Percentiles rank a stretch among this genome's conserved stretches.
Evolutionary conservation across 163 green algal species (phyloP).

Genomic region (Chloromonas sp.): DNA sequence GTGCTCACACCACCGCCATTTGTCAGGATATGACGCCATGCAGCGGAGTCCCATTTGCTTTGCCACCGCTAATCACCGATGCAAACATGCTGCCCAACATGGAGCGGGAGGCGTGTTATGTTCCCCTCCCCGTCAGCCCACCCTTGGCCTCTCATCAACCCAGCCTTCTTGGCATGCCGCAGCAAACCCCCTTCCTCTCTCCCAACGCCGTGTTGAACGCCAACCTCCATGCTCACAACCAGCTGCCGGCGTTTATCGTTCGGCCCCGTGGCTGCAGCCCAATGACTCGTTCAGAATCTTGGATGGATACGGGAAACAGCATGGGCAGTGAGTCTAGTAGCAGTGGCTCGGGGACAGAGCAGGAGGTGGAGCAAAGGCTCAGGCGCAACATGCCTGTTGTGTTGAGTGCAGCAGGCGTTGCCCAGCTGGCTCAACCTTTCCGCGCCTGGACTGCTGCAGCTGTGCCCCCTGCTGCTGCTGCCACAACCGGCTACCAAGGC

Average conservation of each 20-base stretch:
- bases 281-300: not conserved
- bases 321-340: not conserved
- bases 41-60: too few species aligned
- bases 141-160: not conserved
- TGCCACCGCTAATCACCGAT: too few species aligned
- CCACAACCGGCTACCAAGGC: too few species aligned
- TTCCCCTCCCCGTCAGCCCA: not conserved
- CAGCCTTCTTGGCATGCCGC: not conserved
- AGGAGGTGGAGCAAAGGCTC: slow-evolving; percentile 2
- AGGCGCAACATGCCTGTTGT: not conserved
- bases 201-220: not conserved
- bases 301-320: not conserved
- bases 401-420: not conserved
- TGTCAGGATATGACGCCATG: too few species aligned
- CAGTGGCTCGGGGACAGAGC: not conserved
- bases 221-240: not conserved
- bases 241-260: not conserved
- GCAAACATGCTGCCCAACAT: too few species aligned
- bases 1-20: too few species aligned
- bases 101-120: too few species aligned
- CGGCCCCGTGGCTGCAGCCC: not conserved
- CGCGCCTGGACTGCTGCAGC: not conserved
- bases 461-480: not conserved
- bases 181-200: not conserved
- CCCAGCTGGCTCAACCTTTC: not conserved